A percentile compares a stretch with the other conserved stretches of the same genome.
phyloP scores from a whole-genome alignment of 1,284 basidiomycete genomes.

The Blastosporella zonata region DNA sequence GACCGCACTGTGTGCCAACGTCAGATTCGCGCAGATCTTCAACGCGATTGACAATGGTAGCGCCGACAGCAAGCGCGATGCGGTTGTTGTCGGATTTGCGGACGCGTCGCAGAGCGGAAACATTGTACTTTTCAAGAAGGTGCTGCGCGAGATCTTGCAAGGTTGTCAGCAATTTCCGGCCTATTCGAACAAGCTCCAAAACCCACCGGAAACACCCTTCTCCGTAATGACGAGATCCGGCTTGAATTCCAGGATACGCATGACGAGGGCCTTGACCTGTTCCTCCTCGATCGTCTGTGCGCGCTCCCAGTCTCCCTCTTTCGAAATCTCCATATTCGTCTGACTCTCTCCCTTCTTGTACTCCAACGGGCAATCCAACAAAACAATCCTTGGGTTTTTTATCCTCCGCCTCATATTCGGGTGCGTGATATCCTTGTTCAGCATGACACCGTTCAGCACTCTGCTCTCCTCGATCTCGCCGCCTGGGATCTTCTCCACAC shows the following conservation, averaged over 20 bases:
- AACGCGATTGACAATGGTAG: constrained; percentile 95
- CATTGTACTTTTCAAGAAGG: constrained; percentile 84
- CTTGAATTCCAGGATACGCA: constrained; percentile 89
- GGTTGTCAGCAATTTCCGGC: background rate
- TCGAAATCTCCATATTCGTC: constrained; percentile 98
- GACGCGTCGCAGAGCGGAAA: constrained; percentile 91
- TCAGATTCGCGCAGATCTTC: constrained; percentile 94
- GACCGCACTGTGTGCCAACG: constrained; percentile 89
- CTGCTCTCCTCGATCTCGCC: constrained; percentile 94
- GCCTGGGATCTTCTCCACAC: constrained; percentile 96
- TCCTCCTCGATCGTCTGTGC: constrained; percentile 97
- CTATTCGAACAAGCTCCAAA: background rate
- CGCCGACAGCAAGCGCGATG: constrained; percentile 93
- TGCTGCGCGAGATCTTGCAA: constrained; percentile 92
- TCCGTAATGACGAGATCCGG: constrained; percentile 96
- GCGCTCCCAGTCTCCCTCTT: constrained; percentile 91
- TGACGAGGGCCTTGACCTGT: constrained; percentile 89
- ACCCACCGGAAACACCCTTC: constrained; percentile 91
- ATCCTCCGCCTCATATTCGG: constrained; percentile 95
- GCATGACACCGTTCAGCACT: constrained; percentile 90
- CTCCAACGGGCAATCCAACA: constrained; percentile 96
- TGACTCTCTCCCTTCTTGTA: constrained; percentile 99
- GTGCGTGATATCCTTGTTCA: constrained; percentile 99
- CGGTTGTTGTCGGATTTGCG: constrained; percentile 99
- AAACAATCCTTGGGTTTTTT: constrained; percentile 84